Percentiles rank a stretch among this genome's conserved stretches.
phyloP scores from a whole-genome alignment of 2,329 filamentous ascomycete species.

The Furcasterigmium sp. region DNA sequence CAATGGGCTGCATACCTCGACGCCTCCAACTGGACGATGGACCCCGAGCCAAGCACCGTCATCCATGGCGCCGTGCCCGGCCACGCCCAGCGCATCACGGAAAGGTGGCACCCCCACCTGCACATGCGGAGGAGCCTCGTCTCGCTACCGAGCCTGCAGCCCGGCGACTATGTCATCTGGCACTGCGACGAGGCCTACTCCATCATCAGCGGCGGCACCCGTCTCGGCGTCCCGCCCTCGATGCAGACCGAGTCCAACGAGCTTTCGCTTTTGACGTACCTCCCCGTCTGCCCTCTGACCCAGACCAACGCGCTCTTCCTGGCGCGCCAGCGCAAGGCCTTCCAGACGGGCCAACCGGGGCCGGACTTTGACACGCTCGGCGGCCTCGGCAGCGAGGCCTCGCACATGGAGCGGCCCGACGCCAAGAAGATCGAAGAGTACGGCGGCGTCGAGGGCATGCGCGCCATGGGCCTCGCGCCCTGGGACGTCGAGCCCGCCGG shows the following conservation, averaged over 20 bases:
- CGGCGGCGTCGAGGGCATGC: slow-evolving; percentile 43
- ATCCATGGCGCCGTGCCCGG: slow-evolving; percentile 54
- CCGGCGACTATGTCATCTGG: slow-evolving; percentile 55
- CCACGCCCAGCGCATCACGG: slow-evolving; percentile 52
- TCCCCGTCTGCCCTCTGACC: slow-evolving; percentile 45
- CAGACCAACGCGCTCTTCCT: slow-evolving; percentile 37
- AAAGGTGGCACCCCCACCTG: slow-evolving; percentile 53
- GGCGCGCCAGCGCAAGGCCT: slow-evolving; percentile 42
- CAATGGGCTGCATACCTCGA: slow-evolving; percentile 47
- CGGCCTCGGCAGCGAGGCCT: slow-evolving; percentile 44
- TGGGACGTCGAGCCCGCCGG: slow-evolving; percentile 36
- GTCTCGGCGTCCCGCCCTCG: slow-evolving; percentile 18
- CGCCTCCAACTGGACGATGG: slow-evolving; percentile 32
- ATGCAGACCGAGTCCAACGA: slow-evolving; percentile 17
- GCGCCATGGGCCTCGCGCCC: slow-evolving; percentile 53
- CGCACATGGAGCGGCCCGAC: slow-evolving; percentile 40
- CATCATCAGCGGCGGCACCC: slow-evolving; percentile 37
- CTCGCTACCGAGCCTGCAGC: slow-evolving; percentile 47
- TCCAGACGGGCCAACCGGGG: slow-evolving; percentile 46
- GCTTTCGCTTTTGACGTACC: slow-evolving; percentile 48
- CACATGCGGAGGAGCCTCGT: slow-evolving; percentile 47
- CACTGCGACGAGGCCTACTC: slow-evolving; percentile 54
- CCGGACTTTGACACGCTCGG: slow-evolving; percentile 53
- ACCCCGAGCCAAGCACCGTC: slow-evolving; percentile 46
- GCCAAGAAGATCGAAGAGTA: slow-evolving; percentile 46